These are phyloP conservation scores for Xylaria sp. DNA, from an alignment of 2,329 filamentous ascomycete genomes.

Conservation along the genomic window DNA sequence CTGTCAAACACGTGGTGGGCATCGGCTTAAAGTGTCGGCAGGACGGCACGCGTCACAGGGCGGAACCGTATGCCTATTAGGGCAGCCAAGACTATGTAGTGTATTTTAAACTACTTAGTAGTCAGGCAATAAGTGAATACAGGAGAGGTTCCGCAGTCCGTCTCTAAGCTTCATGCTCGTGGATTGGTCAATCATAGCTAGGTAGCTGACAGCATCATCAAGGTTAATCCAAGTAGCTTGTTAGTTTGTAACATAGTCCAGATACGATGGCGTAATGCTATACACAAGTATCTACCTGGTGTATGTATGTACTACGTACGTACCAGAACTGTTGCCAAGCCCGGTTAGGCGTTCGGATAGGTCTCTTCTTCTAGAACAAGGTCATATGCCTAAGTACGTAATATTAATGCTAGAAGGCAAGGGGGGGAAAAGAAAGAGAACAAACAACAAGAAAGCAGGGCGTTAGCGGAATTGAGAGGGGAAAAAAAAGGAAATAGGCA, in stretches of 20 bases:
- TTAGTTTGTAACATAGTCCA: constrained; percentile 2
- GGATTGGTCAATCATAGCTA: too few relatives aligned
- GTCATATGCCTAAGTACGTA: background rate
- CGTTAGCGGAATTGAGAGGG: too few relatives aligned
- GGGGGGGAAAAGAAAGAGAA: too few relatives aligned
- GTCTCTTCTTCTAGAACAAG: background rate
- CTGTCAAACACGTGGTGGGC: constrained; percentile 38
- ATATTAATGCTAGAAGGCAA: too few relatives aligned
- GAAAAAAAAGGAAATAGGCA: too few relatives aligned
- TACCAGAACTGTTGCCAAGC: too few relatives aligned
- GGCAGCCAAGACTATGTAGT: constrained; percentile 15
- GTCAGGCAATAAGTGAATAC: too few relatives aligned
- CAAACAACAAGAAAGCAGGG: too few relatives aligned
- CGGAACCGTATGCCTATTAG: constrained; percentile 12
- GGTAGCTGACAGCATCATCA: background rate
- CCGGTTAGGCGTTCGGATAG: background rate
- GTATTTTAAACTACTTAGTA: background rate
- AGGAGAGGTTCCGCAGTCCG: too few relatives aligned
- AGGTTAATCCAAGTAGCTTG: background rate
- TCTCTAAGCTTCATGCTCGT: too few relatives aligned
- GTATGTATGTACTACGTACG: background rate
- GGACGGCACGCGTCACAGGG: constrained; percentile 16
- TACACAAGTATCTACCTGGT: background rate
- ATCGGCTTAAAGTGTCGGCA: constrained; percentile 24
- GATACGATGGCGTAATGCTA: constrained; percentile 9